Evolutionary conservation across 1,284 basidiomycete genomes (phyloP).

Genomic region (Boletellus deceptivus): DNA sequence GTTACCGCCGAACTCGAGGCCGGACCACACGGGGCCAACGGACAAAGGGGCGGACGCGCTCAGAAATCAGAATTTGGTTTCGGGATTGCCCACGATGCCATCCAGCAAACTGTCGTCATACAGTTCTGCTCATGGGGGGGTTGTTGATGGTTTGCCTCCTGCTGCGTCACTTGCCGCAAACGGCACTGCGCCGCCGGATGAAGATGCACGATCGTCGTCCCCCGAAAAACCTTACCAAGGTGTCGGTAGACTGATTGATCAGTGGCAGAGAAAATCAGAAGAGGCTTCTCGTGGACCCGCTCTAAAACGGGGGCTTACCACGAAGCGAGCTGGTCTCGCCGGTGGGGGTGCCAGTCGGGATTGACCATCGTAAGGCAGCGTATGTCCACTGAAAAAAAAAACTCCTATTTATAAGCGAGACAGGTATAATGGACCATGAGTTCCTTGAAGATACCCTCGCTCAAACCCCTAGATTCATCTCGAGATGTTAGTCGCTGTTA

Average conservation of each 20-base stretch:
- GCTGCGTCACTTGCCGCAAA: slow-evolving; percentile 13
- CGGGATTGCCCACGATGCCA: slow-evolving; percentile 24
- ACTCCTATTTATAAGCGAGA: slow-evolving; percentile 14
- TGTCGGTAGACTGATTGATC: slow-evolving; percentile 76
- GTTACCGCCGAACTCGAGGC: slow-evolving; percentile 5
- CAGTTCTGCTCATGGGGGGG: slow-evolving; percentile 14
- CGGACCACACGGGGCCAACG: slow-evolving; percentile 14
- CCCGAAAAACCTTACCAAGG: slow-evolving; percentile 77
- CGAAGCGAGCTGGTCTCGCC: slow-evolving; percentile 45
- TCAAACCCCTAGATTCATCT: slow-evolving; percentile 9
- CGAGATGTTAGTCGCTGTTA: not conserved
- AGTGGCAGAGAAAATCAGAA: slow-evolving; percentile 81
- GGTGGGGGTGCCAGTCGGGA: slow-evolving; percentile 25
- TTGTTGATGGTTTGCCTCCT: slow-evolving; percentile 28
- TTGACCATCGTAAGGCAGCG: slow-evolving; percentile 16
- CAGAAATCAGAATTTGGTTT: slow-evolving; percentile 14
- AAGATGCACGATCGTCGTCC: slow-evolving; percentile 49
- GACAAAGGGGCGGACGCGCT: slow-evolving; percentile 17
- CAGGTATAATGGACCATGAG: slow-evolving; percentile 1
- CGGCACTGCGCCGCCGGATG: slow-evolving; percentile 32
- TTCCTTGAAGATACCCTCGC: not conserved
- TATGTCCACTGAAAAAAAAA: slow-evolving; percentile 6
- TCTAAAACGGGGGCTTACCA: slow-evolving; percentile 37
- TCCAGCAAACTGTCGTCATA: slow-evolving; percentile 18
- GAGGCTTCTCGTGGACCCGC: slow-evolving; percentile 37